These are phyloP conservation scores for Brasenia schreberi DNA, from an alignment of 164 flowering plant species.

Conservation along the genomic window DNA sequence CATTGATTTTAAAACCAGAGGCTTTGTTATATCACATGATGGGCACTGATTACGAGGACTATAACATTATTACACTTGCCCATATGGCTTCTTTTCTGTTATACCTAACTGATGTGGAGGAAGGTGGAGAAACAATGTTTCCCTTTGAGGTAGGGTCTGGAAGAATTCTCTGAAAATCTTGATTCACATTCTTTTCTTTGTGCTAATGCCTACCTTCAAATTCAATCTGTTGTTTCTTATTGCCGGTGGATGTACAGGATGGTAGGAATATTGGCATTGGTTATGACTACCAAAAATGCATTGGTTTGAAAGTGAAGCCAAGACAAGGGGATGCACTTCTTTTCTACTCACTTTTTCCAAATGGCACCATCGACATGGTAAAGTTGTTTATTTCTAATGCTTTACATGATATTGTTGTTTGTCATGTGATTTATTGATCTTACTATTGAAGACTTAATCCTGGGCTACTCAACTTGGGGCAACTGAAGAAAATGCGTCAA, in stretches of 20 bases:
- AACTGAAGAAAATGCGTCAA: too few species aligned
- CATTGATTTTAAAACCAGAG: too few species aligned
- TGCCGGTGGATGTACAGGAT: slow-evolving; percentile 28
- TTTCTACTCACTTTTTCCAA: slow-evolving; percentile 71
- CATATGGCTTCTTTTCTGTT: slow-evolving; percentile 11
- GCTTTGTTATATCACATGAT: too few species aligned
- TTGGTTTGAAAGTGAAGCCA: slow-evolving; percentile 89
- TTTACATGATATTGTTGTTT: too few species aligned
- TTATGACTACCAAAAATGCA: slow-evolving; percentile 52
- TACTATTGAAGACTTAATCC: too few species aligned
- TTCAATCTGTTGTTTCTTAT: background rate
- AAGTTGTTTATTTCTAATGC: slow-evolving; percentile 1
- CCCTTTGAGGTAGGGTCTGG: slow-evolving; percentile 8
- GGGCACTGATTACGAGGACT: too few species aligned
- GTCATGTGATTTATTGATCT: too few species aligned
- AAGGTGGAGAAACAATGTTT: slow-evolving; percentile 10
- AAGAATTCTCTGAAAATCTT: too few species aligned
- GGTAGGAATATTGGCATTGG: slow-evolving; percentile 35
- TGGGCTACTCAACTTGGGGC: too few species aligned
- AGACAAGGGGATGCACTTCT: slow-evolving; percentile 80
- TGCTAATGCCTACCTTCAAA: slow-evolving; percentile 10
- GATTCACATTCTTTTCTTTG: background rate
- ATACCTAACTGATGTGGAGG: slow-evolving; percentile 10
- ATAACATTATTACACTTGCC: background rate
- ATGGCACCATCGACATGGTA: slow-evolving; percentile 81